phyloP scores from a whole-genome alignment of 257 asterid genomes.

The Eustoma russellianum region DNA sequence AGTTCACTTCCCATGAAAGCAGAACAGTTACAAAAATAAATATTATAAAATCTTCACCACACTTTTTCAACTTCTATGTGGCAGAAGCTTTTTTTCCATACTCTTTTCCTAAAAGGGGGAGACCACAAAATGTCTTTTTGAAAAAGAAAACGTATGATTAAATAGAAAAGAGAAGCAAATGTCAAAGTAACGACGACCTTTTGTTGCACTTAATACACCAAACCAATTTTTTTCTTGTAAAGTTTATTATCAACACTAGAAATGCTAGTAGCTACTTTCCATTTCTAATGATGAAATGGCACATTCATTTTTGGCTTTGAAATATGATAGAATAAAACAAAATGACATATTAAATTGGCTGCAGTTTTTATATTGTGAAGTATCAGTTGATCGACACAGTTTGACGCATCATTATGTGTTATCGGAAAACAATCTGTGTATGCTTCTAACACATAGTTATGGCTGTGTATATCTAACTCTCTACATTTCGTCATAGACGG shows the following conservation, averaged over 20 bases:
- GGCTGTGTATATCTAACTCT: too few relatives aligned
- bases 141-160: not conserved
- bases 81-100: not conserved
- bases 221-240: not conserved
- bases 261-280: not conserved
- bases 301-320: too few relatives aligned
- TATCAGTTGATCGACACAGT: too few relatives aligned
- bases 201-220: constrained; percentile 10
- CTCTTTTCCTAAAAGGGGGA: not conserved
- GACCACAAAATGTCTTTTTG: not conserved
- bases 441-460: too few relatives aligned
- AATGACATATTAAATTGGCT: too few relatives aligned
- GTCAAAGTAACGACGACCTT: constrained; percentile 8
- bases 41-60: not conserved
- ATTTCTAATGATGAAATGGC: too few relatives aligned
- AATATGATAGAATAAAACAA: too few relatives aligned
- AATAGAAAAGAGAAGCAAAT: not conserved
- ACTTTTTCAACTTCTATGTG: not conserved
- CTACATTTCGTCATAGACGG: too few relatives aligned
- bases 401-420: too few relatives aligned
- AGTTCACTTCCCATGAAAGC: too few relatives aligned
- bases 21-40: not conserved
- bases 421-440: too few relatives aligned
- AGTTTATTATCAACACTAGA: not conserved
- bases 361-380: too few relatives aligned